phyloP scores from a whole-genome alignment of 257 asterid species.

The Solanum medicagineum region DNA sequence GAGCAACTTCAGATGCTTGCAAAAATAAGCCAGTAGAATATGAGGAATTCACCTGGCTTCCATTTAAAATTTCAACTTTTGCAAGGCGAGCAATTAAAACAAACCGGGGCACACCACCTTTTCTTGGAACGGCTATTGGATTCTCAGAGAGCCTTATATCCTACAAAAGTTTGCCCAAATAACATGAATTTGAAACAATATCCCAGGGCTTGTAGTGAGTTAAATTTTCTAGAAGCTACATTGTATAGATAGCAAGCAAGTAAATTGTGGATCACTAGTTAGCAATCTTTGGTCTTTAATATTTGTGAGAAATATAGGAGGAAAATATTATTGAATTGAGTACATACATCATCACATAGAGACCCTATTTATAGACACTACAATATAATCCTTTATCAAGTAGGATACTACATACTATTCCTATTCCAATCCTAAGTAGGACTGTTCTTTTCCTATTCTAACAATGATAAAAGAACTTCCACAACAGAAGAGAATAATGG shows the following conservation, averaged over 20 bases:
- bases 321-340: too few species aligned
- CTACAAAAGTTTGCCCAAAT: constrained; percentile 14
- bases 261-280: not conserved
- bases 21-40: not conserved
- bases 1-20: constrained; percentile 9
- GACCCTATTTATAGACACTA: too few species aligned
- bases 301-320: too few species aligned
- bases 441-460: too few species aligned
- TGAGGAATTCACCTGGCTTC: constrained; percentile 64
- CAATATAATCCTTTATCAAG: too few species aligned
- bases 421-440: too few species aligned
- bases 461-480: not conserved
- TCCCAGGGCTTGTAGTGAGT: not conserved
- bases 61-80: constrained; percentile 54
- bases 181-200: not conserved
- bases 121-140: constrained; percentile 67
- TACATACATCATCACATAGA: too few species aligned
- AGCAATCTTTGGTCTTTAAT: not conserved
- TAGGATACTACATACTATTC: too few species aligned
- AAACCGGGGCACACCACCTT: constrained; percentile 76
- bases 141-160: constrained; percentile 84
- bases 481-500: not conserved
- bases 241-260: not conserved
- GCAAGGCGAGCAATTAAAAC: constrained; percentile 78
- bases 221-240: not conserved